phyloP scores from a whole-genome alignment of 192 early-diverging fungal genomes.

The Dimargaris xerosporica region DNA sequence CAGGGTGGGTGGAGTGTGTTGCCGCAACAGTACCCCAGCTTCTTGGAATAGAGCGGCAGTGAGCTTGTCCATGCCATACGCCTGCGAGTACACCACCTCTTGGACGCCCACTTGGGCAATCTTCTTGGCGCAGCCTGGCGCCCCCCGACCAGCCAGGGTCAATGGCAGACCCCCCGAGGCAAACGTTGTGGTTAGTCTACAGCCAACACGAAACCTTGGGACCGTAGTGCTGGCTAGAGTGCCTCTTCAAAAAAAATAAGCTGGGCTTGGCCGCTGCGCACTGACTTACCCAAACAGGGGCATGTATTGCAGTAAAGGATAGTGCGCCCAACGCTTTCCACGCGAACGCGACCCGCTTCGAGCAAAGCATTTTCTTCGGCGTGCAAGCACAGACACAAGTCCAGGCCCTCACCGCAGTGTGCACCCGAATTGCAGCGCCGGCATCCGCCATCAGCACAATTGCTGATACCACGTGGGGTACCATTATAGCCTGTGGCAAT shows the following conservation, averaged over 20 bases:
- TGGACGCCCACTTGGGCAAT: constrained; percentile 87
- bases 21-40: constrained; percentile 63
- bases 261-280: no score
- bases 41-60: constrained; percentile 67
- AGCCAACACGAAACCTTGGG: no score
- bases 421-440: constrained; percentile 78
- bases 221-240: no score
- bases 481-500: constrained; percentile 99
- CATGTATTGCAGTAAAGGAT: constrained; percentile 94
- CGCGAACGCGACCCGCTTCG: constrained; percentile 87
- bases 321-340: constrained; percentile 36
- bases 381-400: constrained; percentile 90
- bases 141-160: no score
- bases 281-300: constrained; percentile 44
- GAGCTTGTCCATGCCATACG: constrained; percentile 90
- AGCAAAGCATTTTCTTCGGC: constrained; percentile 97
- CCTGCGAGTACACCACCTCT: constrained; percentile 82
- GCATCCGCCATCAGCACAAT: constrained; percentile 95
- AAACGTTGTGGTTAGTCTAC: no score
- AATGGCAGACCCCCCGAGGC: no score
- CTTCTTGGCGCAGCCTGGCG: constrained; percentile 85
- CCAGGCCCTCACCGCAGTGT: constrained; percentile 58
- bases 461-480: constrained; percentile 76
- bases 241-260: no score
- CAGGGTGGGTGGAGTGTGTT: constrained; percentile 49